phyloP scores from a whole-genome alignment of 495 filamentous ascomycete species.

The Neurospora sp. region DNA sequence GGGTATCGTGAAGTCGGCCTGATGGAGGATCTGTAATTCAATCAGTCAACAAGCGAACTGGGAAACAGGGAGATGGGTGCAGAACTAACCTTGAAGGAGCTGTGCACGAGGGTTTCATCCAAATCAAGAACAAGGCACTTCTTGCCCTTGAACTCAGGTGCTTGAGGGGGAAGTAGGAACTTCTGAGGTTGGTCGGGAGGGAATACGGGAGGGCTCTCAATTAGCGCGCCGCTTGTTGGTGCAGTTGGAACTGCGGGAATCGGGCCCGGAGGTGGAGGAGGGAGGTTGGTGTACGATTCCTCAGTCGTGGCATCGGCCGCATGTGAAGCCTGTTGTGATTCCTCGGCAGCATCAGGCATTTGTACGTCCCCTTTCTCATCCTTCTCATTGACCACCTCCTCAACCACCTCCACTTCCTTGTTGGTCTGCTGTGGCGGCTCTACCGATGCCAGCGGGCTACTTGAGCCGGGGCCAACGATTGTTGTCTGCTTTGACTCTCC shows the following conservation, averaged over 20 bases:
- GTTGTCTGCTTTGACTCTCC: constrained; percentile 39
- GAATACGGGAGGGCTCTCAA: constrained; percentile 21
- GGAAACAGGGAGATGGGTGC: background rate
- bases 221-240: constrained; percentile 11
- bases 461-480: constrained; percentile 23
- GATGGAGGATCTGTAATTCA: constrained; percentile 70
- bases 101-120: constrained; percentile 97
- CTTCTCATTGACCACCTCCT: constrained; percentile 18
- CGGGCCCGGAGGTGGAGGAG: constrained; percentile 50
- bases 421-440: constrained; percentile 26
- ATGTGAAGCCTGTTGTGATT: constrained; percentile 8
- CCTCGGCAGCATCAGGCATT: constrained; percentile 46
- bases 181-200: constrained; percentile 42
- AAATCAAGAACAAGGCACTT: constrained; percentile 95
- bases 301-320: constrained; percentile 12
- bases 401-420: constrained; percentile 16
- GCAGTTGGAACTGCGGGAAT: constrained; percentile 24
- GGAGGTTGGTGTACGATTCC: constrained; percentile 36
- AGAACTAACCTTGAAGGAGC: constrained; percentile 84
- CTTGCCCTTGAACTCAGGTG: constrained; percentile 66
- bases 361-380: constrained; percentile 51
- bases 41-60: constrained; percentile 10
- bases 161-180: constrained; percentile 69
- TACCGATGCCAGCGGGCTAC: constrained; percentile 34
- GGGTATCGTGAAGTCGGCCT: constrained; percentile 98